Percentiles rank a stretch among this genome's conserved stretches.
These are phyloP conservation scores for Alternaria infectoria DNA, from an alignment of 2,329 filamentous ascomycete species.

Conservation along the genomic window DNA sequence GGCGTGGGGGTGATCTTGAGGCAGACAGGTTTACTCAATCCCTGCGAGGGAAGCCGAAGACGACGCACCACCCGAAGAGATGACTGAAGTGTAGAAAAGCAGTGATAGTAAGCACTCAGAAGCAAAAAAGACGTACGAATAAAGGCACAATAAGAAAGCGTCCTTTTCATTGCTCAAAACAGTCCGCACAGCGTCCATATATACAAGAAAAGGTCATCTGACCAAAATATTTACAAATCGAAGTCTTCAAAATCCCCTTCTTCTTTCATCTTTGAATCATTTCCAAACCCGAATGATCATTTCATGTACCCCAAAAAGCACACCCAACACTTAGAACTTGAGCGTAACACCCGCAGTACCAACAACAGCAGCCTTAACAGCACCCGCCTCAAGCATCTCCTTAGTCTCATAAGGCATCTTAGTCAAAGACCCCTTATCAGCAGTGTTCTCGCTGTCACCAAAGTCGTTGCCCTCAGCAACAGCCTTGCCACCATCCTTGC, in stretches of 20 bases:
- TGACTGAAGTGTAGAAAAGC: background rate
- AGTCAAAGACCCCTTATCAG: conserved; percentile 41
- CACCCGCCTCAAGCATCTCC: conserved; percentile 39
- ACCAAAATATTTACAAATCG: background rate
- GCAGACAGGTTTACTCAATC: accelerated
- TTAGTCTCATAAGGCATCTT: conserved; percentile 44
- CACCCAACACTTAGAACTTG: conserved; percentile 3
- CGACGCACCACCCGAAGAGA: background rate
- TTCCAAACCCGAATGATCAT: background rate
- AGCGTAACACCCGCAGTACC: conserved; percentile 50
- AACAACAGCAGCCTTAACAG: conserved; percentile 49
- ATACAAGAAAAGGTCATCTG: conserved; percentile 1
- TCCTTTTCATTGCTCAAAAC: conserved; percentile 1
- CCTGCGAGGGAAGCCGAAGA: background rate
- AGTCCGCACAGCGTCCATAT: conserved; percentile 10
- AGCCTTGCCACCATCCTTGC: conserved; percentile 45
- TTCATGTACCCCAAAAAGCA: background rate
- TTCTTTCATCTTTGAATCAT: background rate
- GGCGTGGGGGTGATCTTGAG: background rate
- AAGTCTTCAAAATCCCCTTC: background rate
- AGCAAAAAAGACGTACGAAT: background rate
- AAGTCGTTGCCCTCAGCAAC: conserved; percentile 49
- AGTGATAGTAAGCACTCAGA: background rate
- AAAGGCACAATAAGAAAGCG: background rate
- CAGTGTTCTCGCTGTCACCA: conserved; percentile 41